Conservation (phyloP, 495 filamentous ascomycete species). For the Bathelium albidoporum region DNA sequence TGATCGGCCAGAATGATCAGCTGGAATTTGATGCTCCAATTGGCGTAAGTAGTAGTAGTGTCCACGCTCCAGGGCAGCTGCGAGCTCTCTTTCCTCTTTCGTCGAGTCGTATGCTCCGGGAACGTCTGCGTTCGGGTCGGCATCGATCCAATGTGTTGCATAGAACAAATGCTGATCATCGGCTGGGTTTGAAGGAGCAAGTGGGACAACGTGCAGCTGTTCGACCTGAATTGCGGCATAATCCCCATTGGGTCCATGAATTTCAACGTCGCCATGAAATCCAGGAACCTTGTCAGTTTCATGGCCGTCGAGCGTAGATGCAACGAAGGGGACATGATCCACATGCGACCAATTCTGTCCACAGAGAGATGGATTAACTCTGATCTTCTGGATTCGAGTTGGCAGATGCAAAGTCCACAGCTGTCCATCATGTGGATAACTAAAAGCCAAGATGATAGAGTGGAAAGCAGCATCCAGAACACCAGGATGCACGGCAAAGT, state of each 20-base stretch:
- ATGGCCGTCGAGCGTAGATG: neutral
- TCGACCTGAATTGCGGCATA: neutral
- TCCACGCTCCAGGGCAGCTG: constrained; percentile 18
- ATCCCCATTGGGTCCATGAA: neutral
- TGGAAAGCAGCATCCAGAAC: neutral
- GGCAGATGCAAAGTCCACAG: neutral
- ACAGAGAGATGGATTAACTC: neutral
- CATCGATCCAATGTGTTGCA: neutral
- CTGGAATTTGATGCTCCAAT: constrained; percentile 9
- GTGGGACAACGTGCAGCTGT: neutral
- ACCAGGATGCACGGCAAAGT: neutral
- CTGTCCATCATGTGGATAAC: neutral
- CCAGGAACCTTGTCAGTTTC: neutral
- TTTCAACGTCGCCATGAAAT: neutral
- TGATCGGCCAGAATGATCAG: constrained; percentile 8
- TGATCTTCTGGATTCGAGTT: neutral
- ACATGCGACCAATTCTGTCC: neutral
- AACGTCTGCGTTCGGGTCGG: neutral
- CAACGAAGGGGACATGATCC: neutral
- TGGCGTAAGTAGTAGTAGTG: constrained; percentile 23
- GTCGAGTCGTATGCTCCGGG: neutral
- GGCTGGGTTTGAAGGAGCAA: neutral
- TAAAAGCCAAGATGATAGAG: neutral
- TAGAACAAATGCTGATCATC: neutral
- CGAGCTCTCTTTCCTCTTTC: constrained; percentile 5